Evolutionary conservation across 139 green algal species (phyloP), one percentile per base, ranked within the genome.

Genomic region (Edaphochlamys debaryana): DNA sequence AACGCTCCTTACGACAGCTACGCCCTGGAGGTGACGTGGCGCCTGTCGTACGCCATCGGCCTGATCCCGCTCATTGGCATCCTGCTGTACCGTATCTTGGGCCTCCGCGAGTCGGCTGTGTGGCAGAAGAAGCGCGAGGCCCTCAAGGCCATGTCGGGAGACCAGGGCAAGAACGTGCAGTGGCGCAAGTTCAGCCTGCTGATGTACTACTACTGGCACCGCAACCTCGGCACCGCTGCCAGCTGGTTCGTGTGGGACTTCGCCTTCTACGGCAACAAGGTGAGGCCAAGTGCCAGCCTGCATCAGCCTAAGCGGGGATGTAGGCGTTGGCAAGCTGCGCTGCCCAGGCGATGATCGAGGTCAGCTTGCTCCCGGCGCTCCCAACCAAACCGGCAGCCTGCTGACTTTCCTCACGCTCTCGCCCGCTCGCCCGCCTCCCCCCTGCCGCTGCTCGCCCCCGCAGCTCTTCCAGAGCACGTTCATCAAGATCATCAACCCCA

Each of bases 191-290:
- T 83, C 38, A 45, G 77, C 23, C 63, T 83, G 64, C 37, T 83
- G 25, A 75, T 83, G 77, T 72, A 83, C 40, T 83, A 83, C 77
- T 83, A 75, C 77, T 83, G 77, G 77, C 77, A 83, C 66, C 77
- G 77, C 64, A 83, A 75, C 63, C 54, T 75, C 64, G 77, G 77
- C 34, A 83, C 77, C 32, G 38, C 77, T 50, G 62, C 85, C 25
- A 79, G 41, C 66, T 94, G 90, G 90, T 60, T 92, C 38, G 82
- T 85, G 19, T 84, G 69, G 58, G 86, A 94, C 69, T 93, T 94
- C 69, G 86, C 89, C 54, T 94, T 93, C 80, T 96, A 95, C 36
- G 50, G 50, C 50, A 58, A 58, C 50, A 58, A 58, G 50, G n/a
- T n/a, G n/a, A n/a, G n/a, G n/a, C n/a, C n/a, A n/a, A n/a, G n/a